Percentiles rank a stretch among this genome's conserved stretches.
Conservation (phyloP, 106 monocot species). For the Chionographis japonica region DNA sequence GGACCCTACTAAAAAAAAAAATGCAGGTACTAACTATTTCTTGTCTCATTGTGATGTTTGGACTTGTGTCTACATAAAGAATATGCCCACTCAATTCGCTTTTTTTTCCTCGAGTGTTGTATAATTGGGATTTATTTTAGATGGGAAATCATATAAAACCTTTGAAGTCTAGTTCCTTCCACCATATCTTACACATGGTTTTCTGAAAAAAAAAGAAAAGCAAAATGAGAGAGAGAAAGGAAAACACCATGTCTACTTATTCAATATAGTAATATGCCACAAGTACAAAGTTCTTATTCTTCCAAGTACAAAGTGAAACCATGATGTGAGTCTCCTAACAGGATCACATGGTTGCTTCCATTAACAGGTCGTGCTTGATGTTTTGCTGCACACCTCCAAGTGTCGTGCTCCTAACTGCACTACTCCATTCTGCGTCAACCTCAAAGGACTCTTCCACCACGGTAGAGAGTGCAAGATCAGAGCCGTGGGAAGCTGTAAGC, state of each 20-base stretch:
- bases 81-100: too few relatives aligned
- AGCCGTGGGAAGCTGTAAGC: conserved; percentile 13
- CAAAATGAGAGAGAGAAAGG: too few relatives aligned
- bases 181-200: not conserved
- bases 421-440: conserved; percentile 6
- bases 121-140: too few relatives aligned
- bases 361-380: conserved; percentile 9
- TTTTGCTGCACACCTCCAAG: conserved; percentile 28
- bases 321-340: not conserved
- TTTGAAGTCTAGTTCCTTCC: too few relatives aligned
- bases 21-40: conserved; percentile 2
- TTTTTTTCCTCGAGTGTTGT: too few relatives aligned
- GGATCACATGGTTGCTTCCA: not conserved
- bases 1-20: not conserved
- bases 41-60: not conserved
- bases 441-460: conserved; percentile 36
- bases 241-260: too few relatives aligned
- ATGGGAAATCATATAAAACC: too few relatives aligned
- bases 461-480: conserved; percentile 21
- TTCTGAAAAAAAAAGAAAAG: too few relatives aligned
- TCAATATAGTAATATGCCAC: too few relatives aligned
- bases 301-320: too few relatives aligned
- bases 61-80: not conserved
- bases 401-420: conserved; percentile 13
- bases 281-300: too few relatives aligned